phyloP scores from a whole-genome alignment of 2,329 filamentous ascomycete genomes.

The Alternaria arborescens region DNA sequence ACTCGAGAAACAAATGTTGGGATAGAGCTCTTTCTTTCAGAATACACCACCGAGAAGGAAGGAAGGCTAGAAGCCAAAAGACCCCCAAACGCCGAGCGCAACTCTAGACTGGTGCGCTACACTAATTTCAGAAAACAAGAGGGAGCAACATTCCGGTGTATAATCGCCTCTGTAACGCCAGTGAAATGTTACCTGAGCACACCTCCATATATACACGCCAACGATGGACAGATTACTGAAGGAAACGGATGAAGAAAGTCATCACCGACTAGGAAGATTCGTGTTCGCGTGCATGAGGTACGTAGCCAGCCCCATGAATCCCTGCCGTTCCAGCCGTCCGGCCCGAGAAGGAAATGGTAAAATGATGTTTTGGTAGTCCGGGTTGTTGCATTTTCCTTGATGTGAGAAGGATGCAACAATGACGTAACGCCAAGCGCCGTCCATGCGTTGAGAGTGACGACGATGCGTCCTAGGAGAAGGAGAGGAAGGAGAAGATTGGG shows the following conservation, averaged over 20 bases:
- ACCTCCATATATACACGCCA: slow-evolving; percentile 32
- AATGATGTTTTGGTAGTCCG: slow-evolving; percentile 22
- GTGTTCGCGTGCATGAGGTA: slow-evolving; percentile 23
- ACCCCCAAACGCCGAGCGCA: slow-evolving; percentile 21
- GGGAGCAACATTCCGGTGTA: slow-evolving; percentile 15
- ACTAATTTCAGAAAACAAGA: neutral
- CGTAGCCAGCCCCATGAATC: slow-evolving; percentile 14
- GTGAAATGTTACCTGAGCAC: slow-evolving; percentile 23
- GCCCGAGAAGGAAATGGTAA: slow-evolving; percentile 23
- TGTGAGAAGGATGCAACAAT: slow-evolving; percentile 26
- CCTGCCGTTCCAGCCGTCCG: slow-evolving; percentile 17
- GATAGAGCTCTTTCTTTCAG: slow-evolving; percentile 24
- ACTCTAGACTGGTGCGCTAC: slow-evolving; percentile 13
- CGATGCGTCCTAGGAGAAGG: slow-evolving; percentile 29
- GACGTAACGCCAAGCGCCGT: slow-evolving; percentile 43
- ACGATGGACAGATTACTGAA: slow-evolving; percentile 30
- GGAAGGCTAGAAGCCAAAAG: slow-evolving; percentile 19
- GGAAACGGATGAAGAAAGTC: slow-evolving; percentile 21
- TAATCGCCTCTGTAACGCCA: slow-evolving; percentile 31
- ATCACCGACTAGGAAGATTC: slow-evolving; percentile 25
- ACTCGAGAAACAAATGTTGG: slow-evolving; percentile 21
- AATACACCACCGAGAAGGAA: slow-evolving; percentile 20
- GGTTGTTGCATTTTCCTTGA: slow-evolving; percentile 22
- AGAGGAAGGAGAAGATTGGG: slow-evolving; percentile 34
- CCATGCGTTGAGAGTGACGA: slow-evolving; percentile 38